These are phyloP conservation scores for Zymoseptoria crescenta DNA, from an alignment of 2,329 filamentous ascomycete species.

Conservation along the genomic window DNA sequence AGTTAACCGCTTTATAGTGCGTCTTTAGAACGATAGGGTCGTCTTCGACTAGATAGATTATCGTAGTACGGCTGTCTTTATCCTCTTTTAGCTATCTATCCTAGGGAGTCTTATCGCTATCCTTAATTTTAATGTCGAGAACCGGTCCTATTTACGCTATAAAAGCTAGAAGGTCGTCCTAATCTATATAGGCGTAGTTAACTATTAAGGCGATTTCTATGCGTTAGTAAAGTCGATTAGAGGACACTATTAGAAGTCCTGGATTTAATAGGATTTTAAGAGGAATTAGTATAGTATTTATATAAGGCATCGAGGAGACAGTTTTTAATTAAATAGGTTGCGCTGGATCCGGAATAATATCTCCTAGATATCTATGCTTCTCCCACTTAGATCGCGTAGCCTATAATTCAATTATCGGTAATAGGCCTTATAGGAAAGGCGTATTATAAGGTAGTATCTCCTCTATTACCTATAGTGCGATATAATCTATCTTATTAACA, in stretches of 20 bases:
- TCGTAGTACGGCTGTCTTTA: background rate
- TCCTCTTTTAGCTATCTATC: background rate
- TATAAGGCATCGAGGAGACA: no score
- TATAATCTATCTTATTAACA: background rate
- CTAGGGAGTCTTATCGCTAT: no score
- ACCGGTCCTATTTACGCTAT: no score
- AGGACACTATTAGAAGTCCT: background rate
- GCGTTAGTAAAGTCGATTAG: no score
- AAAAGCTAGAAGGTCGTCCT: no score
- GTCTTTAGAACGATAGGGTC: background rate
- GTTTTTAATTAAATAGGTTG: no score
- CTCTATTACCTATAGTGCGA: background rate
- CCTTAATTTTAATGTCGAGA: no score
- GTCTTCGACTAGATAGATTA: background rate
- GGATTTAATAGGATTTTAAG: background rate
- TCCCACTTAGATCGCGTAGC: background rate
- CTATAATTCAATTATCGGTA: background rate
- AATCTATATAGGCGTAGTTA: no score
- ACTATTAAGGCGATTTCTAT: no score
- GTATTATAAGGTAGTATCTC: background rate
- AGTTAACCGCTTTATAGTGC: background rate
- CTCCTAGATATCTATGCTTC: background rate
- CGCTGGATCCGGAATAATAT: background rate
- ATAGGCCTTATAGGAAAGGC: background rate
- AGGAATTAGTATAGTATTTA: no score